A percentile compares a stretch with the other conserved stretches of the same genome.
Conservation (phyloP, 225 moss, liverwort and hornwort genomes). For the Neckera pumila region DNA sequence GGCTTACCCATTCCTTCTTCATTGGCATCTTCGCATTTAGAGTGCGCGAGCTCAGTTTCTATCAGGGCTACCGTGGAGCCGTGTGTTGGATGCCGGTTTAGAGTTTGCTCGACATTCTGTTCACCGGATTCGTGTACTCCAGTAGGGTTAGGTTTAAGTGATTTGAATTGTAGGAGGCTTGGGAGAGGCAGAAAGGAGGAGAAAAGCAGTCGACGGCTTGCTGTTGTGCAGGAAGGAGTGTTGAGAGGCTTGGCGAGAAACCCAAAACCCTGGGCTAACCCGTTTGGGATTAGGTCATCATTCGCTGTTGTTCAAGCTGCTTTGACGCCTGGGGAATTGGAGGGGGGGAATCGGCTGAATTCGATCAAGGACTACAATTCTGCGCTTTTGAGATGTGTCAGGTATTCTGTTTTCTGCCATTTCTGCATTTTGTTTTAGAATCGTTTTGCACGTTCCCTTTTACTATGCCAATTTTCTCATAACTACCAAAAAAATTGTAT, state of each 20-base stretch:
- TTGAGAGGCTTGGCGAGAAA: background rate
- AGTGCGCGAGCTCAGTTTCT: background rate
- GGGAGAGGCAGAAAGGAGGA: background rate
- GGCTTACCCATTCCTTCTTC: background rate
- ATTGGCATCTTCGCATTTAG: background rate
- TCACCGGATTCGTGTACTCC: background rate
- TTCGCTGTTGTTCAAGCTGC: slow-evolving; percentile 6
- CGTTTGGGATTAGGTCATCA: background rate
- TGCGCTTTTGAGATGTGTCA: slow-evolving; percentile 30
- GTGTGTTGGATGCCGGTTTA: background rate
- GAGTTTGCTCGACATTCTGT: background rate
- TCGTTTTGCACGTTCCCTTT: background rate
- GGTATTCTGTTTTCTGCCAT: slow-evolving; percentile 1
- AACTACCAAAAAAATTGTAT: background rate
- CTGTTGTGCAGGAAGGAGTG: background rate
- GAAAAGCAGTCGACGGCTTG: background rate
- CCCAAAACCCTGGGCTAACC: background rate
- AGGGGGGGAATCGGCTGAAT: background rate
- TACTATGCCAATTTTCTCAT: background rate
- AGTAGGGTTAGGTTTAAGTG: slow-evolving; percentile 1
- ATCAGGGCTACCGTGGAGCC: background rate
- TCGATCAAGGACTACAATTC: slow-evolving; percentile 45
- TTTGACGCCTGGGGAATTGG: slow-evolving; percentile 3
- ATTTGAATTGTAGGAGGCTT: background rate
- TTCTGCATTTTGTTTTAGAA: background rate